Evolutionary conservation across 1,139 yeast genomes (phyloP), one percentile per base, ranked within the genome.

Genomic region (Casaregolazyma lundiana): DNA sequence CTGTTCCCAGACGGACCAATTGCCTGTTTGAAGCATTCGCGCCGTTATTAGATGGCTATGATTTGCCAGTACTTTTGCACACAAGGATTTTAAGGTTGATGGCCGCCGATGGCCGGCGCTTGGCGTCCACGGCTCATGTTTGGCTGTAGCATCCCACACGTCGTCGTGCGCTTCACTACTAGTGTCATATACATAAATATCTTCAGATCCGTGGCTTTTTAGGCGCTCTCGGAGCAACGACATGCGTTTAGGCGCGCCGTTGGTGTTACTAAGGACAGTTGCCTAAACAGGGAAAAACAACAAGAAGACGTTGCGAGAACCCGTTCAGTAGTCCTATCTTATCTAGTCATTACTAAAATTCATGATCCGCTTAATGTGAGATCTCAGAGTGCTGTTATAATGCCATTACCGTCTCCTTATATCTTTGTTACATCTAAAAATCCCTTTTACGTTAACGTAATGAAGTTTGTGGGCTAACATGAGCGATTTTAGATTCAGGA

Each of bases 1-100:
- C 9, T 40, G 43, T 30, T 48, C 46, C 62, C 65, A 60, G 3
- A 48, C 51, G 8, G 34, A 35, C 59, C 59, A 58, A 6, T 52
- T 37, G n/a, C 50, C 49, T 2, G 30, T 13, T 7, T 35, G 21
- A 20, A 57, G 44, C 32, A 49, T 44, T 9, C 38, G 39, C 17
- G 24, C 37, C 11, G 47, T 50, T 24, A 57, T 26, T 15, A 29
- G 38, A 13, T 46, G 44, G 15, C 43, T 26, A 32, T 50, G 43
- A 3, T 29, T 29, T 1, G 52, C 56, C 24, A 56, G 40, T 6
- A 34, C 35, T 19, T 37, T n/a, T 3, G 43, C 38, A 22, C 46
- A 43, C 11, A 34, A 11, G 20, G 13, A 6, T 18, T 30, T 43
- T 24, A 24, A 22, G 22, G 36, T 15, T 11, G n/a, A 13, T 13